Base-by-base conservation (phyloP, 352 stramenopile genomes). In the Phytophthora megakarya region DNA sequence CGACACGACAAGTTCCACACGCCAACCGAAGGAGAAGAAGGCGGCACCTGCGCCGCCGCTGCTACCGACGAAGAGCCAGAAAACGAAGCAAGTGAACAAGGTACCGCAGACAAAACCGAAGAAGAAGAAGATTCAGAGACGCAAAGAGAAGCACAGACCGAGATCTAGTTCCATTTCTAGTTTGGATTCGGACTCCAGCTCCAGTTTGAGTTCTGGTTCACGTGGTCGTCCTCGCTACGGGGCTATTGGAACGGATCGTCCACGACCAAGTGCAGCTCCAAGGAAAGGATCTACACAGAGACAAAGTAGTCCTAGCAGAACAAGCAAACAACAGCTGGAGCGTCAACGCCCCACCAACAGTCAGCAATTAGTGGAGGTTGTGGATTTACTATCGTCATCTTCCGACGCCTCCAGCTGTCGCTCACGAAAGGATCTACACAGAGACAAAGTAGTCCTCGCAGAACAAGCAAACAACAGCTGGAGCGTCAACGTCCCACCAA, bases 381-480 rank as follows among this genome's bases (percentile, higher is more conserved):
- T 73, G 16, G 53, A 73, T 35, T 35, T 73, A 3, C 22, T 65
- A 21, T 73, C 65, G 16, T 73, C 61, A 12, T 69, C 62, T 16
- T 63, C 65, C 2, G 60, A 58, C 19, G 54, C 51, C 16, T 61
- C 54, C 16, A 21, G 43, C 26, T 1, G 25, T 11, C 44, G 35
- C 6, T 51, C 37, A 15, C n/a, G n/a, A 25, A 8, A 48, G 8
- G 44, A 9, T 16, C 25, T 15, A 38, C 10, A 9, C 3, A 23
- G 10, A 47, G 30, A 35, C 19, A 10, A 19, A 9, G 39, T 6
- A 39, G 23, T 22, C 22, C 1, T 38, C 15, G 6, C 30, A 15
- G 30, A 45, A 12, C 6, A 5, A 26, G 26, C 5, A 44, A 22
- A 28, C 22, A 25, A 10, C 22, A 42, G 25, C 32, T n/a, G 1